These are phyloP conservation scores for Xylaria grammica DNA, from an alignment of 495 filamentous ascomycete genomes.

Conservation along the genomic window DNA sequence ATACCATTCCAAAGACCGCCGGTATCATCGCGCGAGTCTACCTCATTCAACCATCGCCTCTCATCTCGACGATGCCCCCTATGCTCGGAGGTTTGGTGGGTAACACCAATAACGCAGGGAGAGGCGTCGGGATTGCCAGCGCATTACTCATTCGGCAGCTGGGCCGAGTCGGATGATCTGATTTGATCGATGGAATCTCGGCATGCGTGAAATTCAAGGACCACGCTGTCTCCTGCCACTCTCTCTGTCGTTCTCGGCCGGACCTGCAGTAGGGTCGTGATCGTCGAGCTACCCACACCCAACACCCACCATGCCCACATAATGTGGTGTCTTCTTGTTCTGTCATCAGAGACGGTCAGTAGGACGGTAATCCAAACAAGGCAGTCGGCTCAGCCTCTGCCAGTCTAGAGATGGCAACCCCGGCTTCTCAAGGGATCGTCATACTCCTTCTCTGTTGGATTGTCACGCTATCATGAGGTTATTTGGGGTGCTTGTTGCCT, in stretches of 20 bases:
- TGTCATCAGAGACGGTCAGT: slow-evolving; percentile 5
- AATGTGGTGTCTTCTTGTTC: neutral
- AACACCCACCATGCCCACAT: slow-evolving; percentile 11
- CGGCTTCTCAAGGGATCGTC: neutral
- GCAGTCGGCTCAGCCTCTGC: slow-evolving; percentile 14
- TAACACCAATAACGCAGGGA: neutral
- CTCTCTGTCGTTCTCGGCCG: neutral
- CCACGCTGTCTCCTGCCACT: neutral
- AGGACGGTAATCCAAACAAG: slow-evolving; percentile 14
- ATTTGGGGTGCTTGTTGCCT: neutral
- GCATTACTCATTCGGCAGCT: neutral
- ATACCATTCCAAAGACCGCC: neutral
- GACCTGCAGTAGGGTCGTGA: slow-evolving; percentile 16
- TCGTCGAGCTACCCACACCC: slow-evolving; percentile 14
- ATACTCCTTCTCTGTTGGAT: slow-evolving; percentile 15
- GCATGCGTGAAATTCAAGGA: slow-evolving; percentile 13
- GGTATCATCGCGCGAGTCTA: neutral
- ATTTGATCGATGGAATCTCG: neutral
- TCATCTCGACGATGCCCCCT: neutral
- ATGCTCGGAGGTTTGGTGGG: neutral
- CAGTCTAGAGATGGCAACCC: slow-evolving; percentile 2
- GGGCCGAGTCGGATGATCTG: neutral
- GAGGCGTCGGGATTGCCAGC: neutral
- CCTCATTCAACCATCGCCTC: neutral
- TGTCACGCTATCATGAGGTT: neutral